Conservation (phyloP, 2,329 filamentous ascomycete species). For the Thelonectria blattea region DNA sequence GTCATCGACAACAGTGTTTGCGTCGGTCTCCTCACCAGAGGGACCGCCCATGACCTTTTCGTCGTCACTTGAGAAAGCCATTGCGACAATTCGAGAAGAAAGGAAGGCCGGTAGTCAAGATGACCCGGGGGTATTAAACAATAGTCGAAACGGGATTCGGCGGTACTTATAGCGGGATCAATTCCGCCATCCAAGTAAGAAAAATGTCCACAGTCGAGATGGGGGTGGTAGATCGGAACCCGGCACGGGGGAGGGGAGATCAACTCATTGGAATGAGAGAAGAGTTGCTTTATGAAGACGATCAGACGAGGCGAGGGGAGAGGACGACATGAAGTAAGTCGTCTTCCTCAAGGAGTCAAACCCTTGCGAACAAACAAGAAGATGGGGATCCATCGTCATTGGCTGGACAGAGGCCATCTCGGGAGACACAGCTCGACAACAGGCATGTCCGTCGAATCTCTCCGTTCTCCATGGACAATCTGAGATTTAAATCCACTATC, state of each 20-base stretch:
- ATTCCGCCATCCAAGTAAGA: neutral
- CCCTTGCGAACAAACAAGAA: neutral
- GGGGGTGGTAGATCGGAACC: neutral
- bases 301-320: neutral
- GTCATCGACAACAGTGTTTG: conserved; percentile 22
- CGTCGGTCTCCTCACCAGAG: conserved; percentile 20
- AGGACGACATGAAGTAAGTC: neutral
- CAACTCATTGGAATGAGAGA: neutral
- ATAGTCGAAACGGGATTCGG: neutral
- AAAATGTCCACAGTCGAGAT: neutral
- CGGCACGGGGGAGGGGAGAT: neutral
- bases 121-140: too few relatives aligned
- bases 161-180: neutral
- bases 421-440: neutral
- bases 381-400: neutral
- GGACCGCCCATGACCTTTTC: conserved; percentile 6
- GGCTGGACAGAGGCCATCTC: neutral
- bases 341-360: neutral
- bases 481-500: conserved; percentile 14
- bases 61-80: conserved; percentile 12
- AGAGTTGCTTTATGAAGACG: neutral
- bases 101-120: too few relatives aligned
- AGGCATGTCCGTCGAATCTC: neutral
- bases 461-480: neutral
- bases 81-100: neutral